phyloP scores from a whole-genome alignment of 2,329 filamentous ascomycete genomes.

The Daldinia sp. region DNA sequence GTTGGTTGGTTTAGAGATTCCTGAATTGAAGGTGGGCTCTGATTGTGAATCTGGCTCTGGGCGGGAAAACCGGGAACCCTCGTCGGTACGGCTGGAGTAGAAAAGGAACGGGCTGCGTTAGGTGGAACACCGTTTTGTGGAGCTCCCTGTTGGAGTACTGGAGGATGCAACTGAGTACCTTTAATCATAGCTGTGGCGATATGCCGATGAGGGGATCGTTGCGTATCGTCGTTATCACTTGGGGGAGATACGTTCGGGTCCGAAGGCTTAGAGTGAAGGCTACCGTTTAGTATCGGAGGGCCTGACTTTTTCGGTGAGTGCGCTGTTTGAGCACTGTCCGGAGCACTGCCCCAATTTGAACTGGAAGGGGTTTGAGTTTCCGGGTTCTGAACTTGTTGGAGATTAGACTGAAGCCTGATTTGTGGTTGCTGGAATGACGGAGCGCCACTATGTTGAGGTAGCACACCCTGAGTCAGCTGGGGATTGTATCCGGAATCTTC shows the following conservation, averaged over 20 bases:
- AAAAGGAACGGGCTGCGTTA: constrained; percentile 2
- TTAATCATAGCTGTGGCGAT: constrained; percentile 35
- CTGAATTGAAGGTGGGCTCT: neutral
- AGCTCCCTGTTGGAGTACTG: constrained; percentile 13
- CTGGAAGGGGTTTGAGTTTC: constrained; percentile 28
- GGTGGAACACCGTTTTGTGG: constrained; percentile 15
- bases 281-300: constrained; percentile 5
- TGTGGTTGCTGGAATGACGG: constrained; percentile 15
- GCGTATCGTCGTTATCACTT: constrained; percentile 12
- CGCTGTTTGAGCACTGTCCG: constrained; percentile 31
- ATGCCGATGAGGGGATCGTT: constrained; percentile 35
- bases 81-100: neutral
- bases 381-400: constrained; percentile 14
- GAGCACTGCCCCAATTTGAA: constrained; percentile 35
- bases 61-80: neutral
- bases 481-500: constrained; percentile 14
- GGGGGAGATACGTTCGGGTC: constrained; percentile 31
- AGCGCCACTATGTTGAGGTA: neutral
- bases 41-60: constrained; percentile 1
- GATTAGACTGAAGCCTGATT: constrained; percentile 2
- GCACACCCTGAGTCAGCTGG: constrained; percentile 3
- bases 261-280: constrained; percentile 12
- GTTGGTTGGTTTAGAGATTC: neutral
- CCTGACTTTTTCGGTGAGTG: constrained; percentile 4
- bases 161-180: constrained; percentile 3